Base-by-base conservation (phyloP, 441 rosid species). In the Bocquillonia castaneifolia region DNA sequence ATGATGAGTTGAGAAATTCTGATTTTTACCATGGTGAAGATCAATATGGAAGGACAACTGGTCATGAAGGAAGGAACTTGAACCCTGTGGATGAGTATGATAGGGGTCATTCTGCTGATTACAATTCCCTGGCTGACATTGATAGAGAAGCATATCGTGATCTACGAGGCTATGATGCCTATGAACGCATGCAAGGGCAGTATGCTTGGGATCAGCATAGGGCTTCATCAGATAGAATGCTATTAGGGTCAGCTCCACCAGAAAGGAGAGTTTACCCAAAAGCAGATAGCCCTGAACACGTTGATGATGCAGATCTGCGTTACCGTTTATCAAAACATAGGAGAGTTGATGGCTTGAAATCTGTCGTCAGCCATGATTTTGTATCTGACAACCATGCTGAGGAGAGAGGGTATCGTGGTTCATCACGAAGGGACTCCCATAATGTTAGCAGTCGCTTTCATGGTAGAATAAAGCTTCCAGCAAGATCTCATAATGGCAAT, bases 381-480 rank as follows among this genome's bases (percentile, higher is more conserved):
- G 75, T 81, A 34, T 67, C 80, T 63, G 83, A 80, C 36, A 77
- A 76, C 47, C 80, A 72, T 60, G 73, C 67, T 56, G 80, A 73
- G 48, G 93, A 82, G 63, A 75, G 79, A 74, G 78, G 75, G 68
- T 76, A 71, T 37, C 79, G 73, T 28, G 80, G 83, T 54, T 70
- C 81, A 47, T 71, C 91, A 68, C 84, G 65, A 58, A 83, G 86
- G 70, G 85, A 83, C 54, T 59, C 79, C 0, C 84, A 51, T 42
- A 79, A 69, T 44, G 65, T 79, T 65, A 68, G 86, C 44, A 66
- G 83, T 73, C 98, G 92, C 28, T 86, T 93, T 59, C 88, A 61
- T 25, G 98, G 98, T 68, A 86, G 98, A 79, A 79, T 93, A 79
- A 91, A 84, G 87, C 91, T 86, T 79, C 89, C 84, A 2, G 87